Evolutionary conservation across 2,329 filamentous ascomycete species (phyloP).

Genomic region (Clonostachys rhizophaga): DNA sequence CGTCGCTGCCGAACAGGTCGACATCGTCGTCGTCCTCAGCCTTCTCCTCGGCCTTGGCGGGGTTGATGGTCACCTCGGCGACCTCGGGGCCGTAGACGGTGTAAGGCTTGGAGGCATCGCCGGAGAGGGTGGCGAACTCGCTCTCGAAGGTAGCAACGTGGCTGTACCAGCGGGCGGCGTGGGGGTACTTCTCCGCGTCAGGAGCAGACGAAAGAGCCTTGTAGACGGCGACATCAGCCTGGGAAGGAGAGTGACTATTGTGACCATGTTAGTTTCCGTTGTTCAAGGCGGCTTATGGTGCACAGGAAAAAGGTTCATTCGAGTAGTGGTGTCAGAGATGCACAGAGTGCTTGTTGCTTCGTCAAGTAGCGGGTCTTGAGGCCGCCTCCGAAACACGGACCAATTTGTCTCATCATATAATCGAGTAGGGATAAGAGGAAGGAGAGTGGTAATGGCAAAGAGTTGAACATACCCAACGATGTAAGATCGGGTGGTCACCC

Average conservation of each 20-base stretch:
- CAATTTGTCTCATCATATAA: slow-evolving; percentile 75
- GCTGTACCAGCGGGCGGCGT: slow-evolving; percentile 98
- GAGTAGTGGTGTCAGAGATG: slow-evolving; percentile 58
- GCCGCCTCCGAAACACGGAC: slow-evolving; percentile 93
- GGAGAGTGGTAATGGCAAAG: background rate
- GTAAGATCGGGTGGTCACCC: slow-evolving; percentile 73
- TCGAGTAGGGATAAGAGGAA: background rate
- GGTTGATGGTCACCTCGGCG: slow-evolving; percentile 73
- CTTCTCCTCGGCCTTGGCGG: slow-evolving; percentile 73
- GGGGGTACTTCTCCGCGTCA: slow-evolving; percentile 80
- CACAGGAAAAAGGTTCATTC: slow-evolving; percentile 7
- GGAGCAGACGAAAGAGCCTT: slow-evolving; percentile 79
- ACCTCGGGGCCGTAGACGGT: slow-evolving; percentile 88
- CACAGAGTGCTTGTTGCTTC: slow-evolving; percentile 55
- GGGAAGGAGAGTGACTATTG: slow-evolving; percentile 61
- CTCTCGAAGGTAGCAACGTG: slow-evolving; percentile 91
- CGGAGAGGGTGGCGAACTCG: slow-evolving; percentile 86
- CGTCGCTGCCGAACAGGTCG: slow-evolving; percentile 89
- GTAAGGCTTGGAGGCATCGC: slow-evolving; percentile 85
- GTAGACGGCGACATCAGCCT: slow-evolving; percentile 95
- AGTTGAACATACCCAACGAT: slow-evolving; percentile 67
- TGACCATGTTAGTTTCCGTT: slow-evolving; percentile 5
- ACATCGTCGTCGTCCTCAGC: slow-evolving; percentile 75
- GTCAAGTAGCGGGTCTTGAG: slow-evolving; percentile 87
- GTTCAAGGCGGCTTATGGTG: background rate